Percentiles rank a stretch among this genome's conserved stretches.
These are phyloP conservation scores for Bipolaris zeicola DNA, from an alignment of 2,329 filamentous ascomycete species.

Conservation along the genomic window DNA sequence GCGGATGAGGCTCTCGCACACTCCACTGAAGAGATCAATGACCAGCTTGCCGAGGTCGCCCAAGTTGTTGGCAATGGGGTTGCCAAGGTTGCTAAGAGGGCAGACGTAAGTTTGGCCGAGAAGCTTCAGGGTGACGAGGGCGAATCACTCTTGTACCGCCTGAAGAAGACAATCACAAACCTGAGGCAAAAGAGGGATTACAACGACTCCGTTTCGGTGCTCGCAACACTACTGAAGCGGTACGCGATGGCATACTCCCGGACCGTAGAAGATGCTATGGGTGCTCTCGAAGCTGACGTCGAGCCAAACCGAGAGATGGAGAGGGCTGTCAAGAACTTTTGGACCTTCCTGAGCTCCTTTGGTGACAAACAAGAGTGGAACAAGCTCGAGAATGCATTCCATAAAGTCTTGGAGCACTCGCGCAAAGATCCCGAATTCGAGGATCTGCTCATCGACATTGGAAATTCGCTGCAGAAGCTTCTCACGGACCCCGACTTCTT, in stretches of 20 bases:
- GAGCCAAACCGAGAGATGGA: slow-evolving; percentile 76
- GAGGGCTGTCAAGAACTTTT: slow-evolving; percentile 77
- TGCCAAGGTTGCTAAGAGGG: slow-evolving; percentile 59
- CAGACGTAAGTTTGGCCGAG: slow-evolving; percentile 72
- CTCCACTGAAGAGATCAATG: slow-evolving; percentile 65
- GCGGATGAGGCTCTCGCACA: slow-evolving; percentile 59
- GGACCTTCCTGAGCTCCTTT: slow-evolving; percentile 79
- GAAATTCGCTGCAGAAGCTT: slow-evolving; percentile 76
- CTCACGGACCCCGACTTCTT: slow-evolving; percentile 87
- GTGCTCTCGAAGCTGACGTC: slow-evolving; percentile 71
- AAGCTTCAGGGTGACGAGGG: slow-evolving; percentile 75
- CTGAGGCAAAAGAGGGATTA: slow-evolving; percentile 81
- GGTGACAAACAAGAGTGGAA: slow-evolving; percentile 77
- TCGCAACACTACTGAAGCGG: slow-evolving; percentile 75
- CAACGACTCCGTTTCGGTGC: slow-evolving; percentile 79
- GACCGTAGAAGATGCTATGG: slow-evolving; percentile 69
- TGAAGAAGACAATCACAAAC: slow-evolving; percentile 76
- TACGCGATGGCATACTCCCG: slow-evolving; percentile 81
- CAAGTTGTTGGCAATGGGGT: slow-evolving; percentile 54
- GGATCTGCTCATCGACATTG: slow-evolving; percentile 72
- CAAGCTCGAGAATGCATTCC: slow-evolving; percentile 70
- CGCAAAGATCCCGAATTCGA: slow-evolving; percentile 84
- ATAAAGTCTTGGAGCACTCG: slow-evolving; percentile 73
- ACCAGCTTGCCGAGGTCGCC: slow-evolving; percentile 52
- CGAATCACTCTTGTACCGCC: slow-evolving; percentile 71